Evolutionary conservation across 2,329 filamentous ascomycete species (phyloP), one percentile per base, ranked within the genome.

Genomic region (Penicillium verrucosum): DNA sequence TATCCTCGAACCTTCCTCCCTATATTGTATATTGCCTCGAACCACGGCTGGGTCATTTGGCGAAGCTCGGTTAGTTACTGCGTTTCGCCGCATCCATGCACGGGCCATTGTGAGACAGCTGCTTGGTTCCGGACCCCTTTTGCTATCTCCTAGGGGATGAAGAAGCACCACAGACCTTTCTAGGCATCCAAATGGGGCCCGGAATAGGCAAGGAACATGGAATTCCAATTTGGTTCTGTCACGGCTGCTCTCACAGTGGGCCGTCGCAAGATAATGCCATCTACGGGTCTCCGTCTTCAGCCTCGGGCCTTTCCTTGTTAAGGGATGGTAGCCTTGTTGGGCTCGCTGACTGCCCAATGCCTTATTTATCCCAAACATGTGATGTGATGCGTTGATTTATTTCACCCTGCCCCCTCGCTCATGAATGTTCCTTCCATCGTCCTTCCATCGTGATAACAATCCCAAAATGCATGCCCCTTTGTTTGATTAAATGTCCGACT

Each of bases 21-120:
- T 38, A 46, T 32, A 34, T 36, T 52, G 2, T 38, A 46, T 32
- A 34, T 36, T 52, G 2, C 41, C 21, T 34, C n/a, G 30, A 52
- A 29, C 9, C 18, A 37, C 29, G 44, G 41, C 46, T 48, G 46
- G 43, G 14, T 37, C 38, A 43, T 62, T n/a, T 23, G 38, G 49
- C 44, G 50, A 49, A 47, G 49, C 25, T 41, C 51, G 47, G 45
- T 47, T 58, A 51, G 38, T 42, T 41, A 41, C 56, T n/a, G 49
- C 48, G 47, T 54, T 34, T 48, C 37, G 42, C 54, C 46, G 42
- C 54, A 41, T 51, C 46, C 30, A 48, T 48, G 57, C 56, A 57
- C 60, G 50, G 54, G 54, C 58, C 54, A 42, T 50, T 60, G 62
- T 65, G 53, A 64, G 59, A 62, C 60, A 59, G 48, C 54, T 49